A percentile compares a stretch with the other conserved stretches of the same genome.
phyloP scores from a whole-genome alignment of 139 green algal species.

The Chlorella ohadii region DNA sequence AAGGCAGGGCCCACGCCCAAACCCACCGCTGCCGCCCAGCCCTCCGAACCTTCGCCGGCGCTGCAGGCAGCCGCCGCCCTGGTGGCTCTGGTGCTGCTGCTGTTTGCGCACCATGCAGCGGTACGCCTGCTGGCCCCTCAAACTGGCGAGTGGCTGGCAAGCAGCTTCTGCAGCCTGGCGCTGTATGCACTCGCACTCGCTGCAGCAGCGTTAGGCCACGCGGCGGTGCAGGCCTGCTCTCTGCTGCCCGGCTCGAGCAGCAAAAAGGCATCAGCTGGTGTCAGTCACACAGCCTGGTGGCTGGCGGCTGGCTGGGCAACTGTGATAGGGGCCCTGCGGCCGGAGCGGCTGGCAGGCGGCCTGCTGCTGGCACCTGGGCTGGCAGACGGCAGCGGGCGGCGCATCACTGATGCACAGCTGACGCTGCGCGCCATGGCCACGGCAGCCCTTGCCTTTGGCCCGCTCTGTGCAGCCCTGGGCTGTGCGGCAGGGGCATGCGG shows the following conservation, averaged over 20 bases:
- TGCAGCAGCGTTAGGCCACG: background rate
- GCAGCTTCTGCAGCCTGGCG: constrained; percentile 16
- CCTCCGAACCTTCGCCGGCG: background rate
- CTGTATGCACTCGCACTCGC: background rate
- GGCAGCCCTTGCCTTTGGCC: background rate
- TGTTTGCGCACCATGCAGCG: constrained; percentile 2
- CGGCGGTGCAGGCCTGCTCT: background rate
- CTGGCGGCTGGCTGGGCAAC: background rate
- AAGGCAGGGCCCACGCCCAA: too few relatives aligned
- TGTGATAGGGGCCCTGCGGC: background rate
- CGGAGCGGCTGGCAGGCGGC: background rate
- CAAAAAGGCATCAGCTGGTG: background rate
- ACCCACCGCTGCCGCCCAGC: background rate
- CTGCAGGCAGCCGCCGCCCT: background rate
- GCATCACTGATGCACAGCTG: constrained; percentile 10
- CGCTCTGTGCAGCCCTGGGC: background rate
- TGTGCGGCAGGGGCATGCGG: background rate
- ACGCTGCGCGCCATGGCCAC: constrained; percentile 11
- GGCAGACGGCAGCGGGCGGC: background rate
- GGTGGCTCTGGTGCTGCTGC: background rate
- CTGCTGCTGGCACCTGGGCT: constrained; percentile 16
- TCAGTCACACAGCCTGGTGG: background rate
- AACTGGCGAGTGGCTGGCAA: constrained; percentile 24
- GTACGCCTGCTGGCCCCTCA: constrained; percentile 16
- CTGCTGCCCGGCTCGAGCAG: background rate